Conservation (phyloP, 2,329 filamentous ascomycete genomes). For the Aspergillus chevalieri region DNA sequence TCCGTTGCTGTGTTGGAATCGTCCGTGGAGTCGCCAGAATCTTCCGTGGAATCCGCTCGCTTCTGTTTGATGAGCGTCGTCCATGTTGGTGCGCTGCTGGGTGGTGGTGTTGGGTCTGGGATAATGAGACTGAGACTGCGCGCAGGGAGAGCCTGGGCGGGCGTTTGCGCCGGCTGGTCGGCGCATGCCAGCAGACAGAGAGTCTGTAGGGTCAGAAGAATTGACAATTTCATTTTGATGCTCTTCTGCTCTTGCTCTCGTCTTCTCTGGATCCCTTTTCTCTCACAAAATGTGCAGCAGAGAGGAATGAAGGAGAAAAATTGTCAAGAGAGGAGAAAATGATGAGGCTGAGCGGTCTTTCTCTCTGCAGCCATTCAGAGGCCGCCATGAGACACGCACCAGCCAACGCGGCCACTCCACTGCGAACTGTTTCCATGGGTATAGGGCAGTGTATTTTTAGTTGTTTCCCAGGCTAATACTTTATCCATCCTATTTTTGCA, state of each 20-base stretch:
- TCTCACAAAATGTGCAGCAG: no score
- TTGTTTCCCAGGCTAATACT: neutral
- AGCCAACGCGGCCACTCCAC: no score
- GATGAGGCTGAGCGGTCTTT: no score
- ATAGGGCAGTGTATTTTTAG: neutral
- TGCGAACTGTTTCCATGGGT: no score
- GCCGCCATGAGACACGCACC: no score
- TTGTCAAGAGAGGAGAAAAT: no score
- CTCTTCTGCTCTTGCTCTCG: no score
- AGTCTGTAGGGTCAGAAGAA: neutral
- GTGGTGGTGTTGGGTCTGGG: neutral
- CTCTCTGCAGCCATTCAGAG: no score
- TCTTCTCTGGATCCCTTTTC: no score
- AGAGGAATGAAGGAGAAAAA: no score
- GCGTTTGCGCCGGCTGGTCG: neutral
- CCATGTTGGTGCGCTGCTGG: neutral
- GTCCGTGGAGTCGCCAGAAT: neutral
- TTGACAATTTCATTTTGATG: neutral
- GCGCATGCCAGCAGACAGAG: neutral
- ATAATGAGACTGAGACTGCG: neutral
- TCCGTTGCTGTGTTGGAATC: neutral
- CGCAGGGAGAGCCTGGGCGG: neutral
- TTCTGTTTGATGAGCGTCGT: neutral
- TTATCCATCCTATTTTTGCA: no score
- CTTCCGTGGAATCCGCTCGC: neutral